Evolutionary conservation across 805 yeast genomes (phyloP).

Genomic region (Wickerhamiella kurtzmanii): DNA sequence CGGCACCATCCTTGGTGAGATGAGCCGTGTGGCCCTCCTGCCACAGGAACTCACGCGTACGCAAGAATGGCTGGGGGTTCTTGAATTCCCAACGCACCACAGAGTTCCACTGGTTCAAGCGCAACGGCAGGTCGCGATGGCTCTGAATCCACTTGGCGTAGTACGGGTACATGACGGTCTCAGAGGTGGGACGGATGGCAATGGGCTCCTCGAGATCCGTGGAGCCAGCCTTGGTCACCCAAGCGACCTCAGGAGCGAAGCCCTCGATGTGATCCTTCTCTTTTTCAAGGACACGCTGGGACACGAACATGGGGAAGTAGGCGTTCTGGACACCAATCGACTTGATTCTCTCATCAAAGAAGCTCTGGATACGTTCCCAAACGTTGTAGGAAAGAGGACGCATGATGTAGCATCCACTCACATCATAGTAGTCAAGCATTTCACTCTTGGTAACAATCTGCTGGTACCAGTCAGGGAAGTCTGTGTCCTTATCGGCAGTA

Average conservation of each 20-base stretch:
- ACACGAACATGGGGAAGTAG: conserved; percentile 97
- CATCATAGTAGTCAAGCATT: conserved; percentile 97
- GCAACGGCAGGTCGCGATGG: conserved; percentile 92
- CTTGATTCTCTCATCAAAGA: conserved; percentile 73
- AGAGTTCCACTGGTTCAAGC: conserved; percentile 97
- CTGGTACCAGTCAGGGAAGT: conserved; percentile 95
- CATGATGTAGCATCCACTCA: conserved; percentile 94
- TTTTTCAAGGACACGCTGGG: conserved; percentile 80
- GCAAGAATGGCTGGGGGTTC: conserved; percentile 97
- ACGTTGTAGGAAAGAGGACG: conserved; percentile 89
- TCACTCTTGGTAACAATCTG: conserved; percentile 94
- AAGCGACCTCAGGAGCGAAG: conserved; percentile 98
- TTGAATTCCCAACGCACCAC: conserved; percentile 99
- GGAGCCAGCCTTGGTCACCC: conserved; percentile 95
- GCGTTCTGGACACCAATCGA: conserved; percentile 84
- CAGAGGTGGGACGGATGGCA: conserved; percentile 98
- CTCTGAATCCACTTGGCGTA: conserved; percentile 98
- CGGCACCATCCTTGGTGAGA: conserved; percentile 69
- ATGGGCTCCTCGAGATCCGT: conserved; percentile 95
- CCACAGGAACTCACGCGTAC: conserved; percentile 99
- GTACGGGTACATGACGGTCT: conserved; percentile 99
- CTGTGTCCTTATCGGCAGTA: conserved; percentile 82
- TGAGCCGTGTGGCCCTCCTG: conserved; percentile 99
- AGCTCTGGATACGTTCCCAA: conserved; percentile 89
- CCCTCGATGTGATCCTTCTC: conserved; percentile 99